Evolutionary conservation across 352 stramenopile genomes (phyloP).

Genomic region (Pilasporangium apinafurcum): DNA sequence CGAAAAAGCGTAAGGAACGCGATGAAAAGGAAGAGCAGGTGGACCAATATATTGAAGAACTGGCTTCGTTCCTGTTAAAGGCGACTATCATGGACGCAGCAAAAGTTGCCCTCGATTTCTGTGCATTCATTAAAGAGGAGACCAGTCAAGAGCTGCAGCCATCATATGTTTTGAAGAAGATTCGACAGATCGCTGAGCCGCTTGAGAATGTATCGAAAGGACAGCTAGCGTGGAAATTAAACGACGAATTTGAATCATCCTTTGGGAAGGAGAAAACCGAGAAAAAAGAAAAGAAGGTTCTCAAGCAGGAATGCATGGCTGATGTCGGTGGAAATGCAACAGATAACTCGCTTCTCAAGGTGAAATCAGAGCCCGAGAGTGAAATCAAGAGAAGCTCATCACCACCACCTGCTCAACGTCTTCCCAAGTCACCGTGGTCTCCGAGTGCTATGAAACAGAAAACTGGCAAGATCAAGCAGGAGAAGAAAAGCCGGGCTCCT

Average conservation of each 20-base stretch:
- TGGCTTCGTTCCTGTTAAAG: slow-evolving; percentile 49
- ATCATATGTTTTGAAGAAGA: slow-evolving; percentile 68
- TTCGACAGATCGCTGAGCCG: slow-evolving; percentile 53
- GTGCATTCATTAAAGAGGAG: slow-evolving; percentile 34
- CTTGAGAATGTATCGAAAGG: slow-evolving; percentile 43
- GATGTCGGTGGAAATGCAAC: slow-evolving; percentile 17
- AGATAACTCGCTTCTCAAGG: background rate
- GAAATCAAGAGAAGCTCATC: slow-evolving; percentile 3
- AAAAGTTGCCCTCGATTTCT: slow-evolving; percentile 66
- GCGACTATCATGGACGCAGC: slow-evolving; percentile 56
- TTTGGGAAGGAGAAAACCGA: slow-evolving; percentile 11
- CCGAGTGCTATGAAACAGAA: slow-evolving; percentile 66
- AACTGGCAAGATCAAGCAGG: slow-evolving; percentile 37
- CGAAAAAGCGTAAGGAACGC: slow-evolving; percentile 74
- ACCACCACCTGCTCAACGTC: slow-evolving; percentile 7
- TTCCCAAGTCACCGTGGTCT: slow-evolving; percentile 61
- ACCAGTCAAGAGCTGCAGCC: slow-evolving; percentile 36
- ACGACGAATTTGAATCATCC: slow-evolving; percentile 28
- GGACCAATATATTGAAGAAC: slow-evolving; percentile 44
- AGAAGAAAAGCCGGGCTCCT: slow-evolving; percentile 29
- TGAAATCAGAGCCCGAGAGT: slow-evolving; percentile 21
- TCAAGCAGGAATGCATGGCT: slow-evolving; percentile 34
- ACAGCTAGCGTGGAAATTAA: slow-evolving; percentile 41
- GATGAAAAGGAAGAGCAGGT: slow-evolving; percentile 64
- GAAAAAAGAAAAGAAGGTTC: slow-evolving; percentile 38